A percentile compares a stretch with the other conserved stretches of the same genome.
Conservation (phyloP, 108 stramenopile genomes). For the Nannochloropsis oceanica region DNA sequence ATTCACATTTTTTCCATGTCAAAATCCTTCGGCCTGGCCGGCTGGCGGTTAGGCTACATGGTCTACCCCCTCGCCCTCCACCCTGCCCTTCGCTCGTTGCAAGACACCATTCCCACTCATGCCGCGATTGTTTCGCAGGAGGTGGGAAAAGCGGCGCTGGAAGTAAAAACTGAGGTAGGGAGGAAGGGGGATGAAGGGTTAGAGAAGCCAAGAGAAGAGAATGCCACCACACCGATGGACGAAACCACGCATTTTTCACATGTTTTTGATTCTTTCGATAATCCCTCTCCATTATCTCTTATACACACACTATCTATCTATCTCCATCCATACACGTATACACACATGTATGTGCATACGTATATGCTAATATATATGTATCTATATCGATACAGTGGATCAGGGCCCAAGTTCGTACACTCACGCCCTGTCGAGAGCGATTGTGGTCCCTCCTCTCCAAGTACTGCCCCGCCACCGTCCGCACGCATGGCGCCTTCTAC, state of each 20-base stretch:
- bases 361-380: not conserved
- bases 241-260: no score
- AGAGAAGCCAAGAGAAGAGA: not conserved
- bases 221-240: no score
- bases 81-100: slow-evolving; percentile 49
- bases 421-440: slow-evolving; percentile 48
- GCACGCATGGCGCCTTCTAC: slow-evolving; percentile 83
- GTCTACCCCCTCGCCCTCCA: slow-evolving; percentile 45
- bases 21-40: slow-evolving; percentile 73
- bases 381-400: slow-evolving; percentile 54
- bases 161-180: slow-evolving; percentile 2
- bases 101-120: slow-evolving; percentile 79
- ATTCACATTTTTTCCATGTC: slow-evolving; percentile 60
- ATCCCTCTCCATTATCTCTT: no score
- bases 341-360: no score
- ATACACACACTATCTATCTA: no score
- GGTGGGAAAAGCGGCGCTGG: slow-evolving; percentile 65
- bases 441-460: slow-evolving; percentile 55
- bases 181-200: not conserved
- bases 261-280: not conserved
- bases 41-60: slow-evolving; percentile 78
- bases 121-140: slow-evolving; percentile 61
- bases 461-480: slow-evolving; percentile 40
- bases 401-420: slow-evolving; percentile 44
- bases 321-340: no score